These are phyloP conservation scores for Chlorokybus atmophyticus DNA, from an alignment of 139 green algal genomes.

Conservation along the genomic window DNA sequence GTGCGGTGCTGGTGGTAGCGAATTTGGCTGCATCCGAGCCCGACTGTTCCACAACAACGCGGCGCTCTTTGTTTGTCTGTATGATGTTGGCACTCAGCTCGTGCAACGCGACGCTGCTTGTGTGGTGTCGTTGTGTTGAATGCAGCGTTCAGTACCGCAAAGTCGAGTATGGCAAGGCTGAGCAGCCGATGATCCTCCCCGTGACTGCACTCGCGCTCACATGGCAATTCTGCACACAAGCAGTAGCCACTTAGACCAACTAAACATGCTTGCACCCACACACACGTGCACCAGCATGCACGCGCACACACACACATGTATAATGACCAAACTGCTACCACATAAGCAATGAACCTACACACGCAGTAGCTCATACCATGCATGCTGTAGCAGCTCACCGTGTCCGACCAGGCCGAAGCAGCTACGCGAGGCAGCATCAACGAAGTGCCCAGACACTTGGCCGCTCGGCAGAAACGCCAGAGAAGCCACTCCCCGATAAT, in stretches of 20 bases:
- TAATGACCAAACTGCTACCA: too few species aligned
- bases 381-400: not conserved
- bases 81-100: not conserved
- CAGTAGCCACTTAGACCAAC: too few species aligned
- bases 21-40: constrained; percentile 5
- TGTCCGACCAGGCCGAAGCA: constrained; percentile 12
- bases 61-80: constrained; percentile 4
- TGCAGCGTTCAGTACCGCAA: not conserved
- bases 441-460: constrained; percentile 9
- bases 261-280: too few species aligned
- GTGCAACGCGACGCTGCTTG: not conserved
- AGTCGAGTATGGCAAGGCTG: constrained; percentile 11
- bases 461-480: constrained; percentile 6
- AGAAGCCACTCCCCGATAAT: constrained; percentile 5
- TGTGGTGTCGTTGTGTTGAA: not conserved
- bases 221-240: constrained; percentile 6
- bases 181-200: constrained; percentile 11
- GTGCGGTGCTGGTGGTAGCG: not conserved
- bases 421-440: not conserved
- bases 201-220: constrained; percentile 15
- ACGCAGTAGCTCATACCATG: too few species aligned
- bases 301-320: too few species aligned
- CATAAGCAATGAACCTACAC: too few species aligned
- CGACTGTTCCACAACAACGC: constrained; percentile 6
- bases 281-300: too few species aligned